Conservation (phyloP, 441 rosid species). For the Gossypium aridum region DNA sequence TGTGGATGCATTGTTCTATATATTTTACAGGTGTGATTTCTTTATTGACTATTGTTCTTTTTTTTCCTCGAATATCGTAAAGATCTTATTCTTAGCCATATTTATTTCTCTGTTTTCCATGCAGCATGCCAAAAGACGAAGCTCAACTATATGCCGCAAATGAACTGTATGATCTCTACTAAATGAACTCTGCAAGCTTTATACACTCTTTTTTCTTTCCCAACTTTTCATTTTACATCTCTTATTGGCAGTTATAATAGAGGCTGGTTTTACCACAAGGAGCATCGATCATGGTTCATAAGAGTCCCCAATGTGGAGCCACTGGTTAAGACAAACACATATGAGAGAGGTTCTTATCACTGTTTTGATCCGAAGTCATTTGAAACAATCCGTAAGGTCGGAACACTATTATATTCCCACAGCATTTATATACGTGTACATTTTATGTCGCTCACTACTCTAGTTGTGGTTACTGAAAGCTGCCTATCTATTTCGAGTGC, state of each 20-base stretch:
- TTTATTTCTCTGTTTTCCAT: conserved; percentile 1
- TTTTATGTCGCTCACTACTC: not conserved
- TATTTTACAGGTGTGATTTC: conserved; percentile 72
- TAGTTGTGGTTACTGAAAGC: not conserved
- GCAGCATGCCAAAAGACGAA: conserved; percentile 98
- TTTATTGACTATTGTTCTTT: conserved; percentile 1
- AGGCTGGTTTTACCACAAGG: conserved; percentile 95
- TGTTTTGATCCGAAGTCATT: conserved; percentile 80
- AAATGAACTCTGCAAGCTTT: not conserved
- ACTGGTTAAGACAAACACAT: conserved; percentile 64
- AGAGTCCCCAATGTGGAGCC: conserved; percentile 73
- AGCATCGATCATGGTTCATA: conserved; percentile 67
- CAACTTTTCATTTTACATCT: conserved; percentile 22
- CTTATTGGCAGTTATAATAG: conserved; percentile 57
- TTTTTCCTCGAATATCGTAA: not conserved
- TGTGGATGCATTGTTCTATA: conserved; percentile 66
- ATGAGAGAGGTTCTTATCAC: conserved; percentile 88
- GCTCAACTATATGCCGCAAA: conserved; percentile 85
- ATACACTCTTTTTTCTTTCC: not conserved
- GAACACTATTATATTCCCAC: not conserved
- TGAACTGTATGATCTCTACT: conserved; percentile 71
- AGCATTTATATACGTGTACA: not conserved
- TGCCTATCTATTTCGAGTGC: conserved; percentile 25
- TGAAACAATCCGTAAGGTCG: conserved; percentile 72
- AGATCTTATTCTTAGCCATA: not conserved